phyloP scores from a whole-genome alignment of 2,329 filamentous ascomycete species.

The Paracorniculantispora psalliotae region DNA sequence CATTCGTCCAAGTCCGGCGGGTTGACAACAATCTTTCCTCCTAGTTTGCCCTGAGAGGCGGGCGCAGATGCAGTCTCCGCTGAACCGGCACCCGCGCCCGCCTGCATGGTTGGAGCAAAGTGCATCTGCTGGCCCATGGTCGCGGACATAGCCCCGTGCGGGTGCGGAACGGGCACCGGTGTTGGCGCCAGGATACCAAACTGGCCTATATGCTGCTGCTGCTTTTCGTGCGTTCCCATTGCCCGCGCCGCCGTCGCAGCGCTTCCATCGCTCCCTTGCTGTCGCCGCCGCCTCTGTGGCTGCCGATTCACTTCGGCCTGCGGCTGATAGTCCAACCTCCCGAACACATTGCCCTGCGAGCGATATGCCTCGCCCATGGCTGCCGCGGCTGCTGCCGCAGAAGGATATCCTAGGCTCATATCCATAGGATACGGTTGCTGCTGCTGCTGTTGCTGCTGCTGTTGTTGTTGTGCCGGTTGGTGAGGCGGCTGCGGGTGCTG shows the following conservation, averaged over 20 bases:
- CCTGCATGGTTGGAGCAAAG: background rate
- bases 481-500: constrained; percentile 6
- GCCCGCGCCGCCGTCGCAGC: constrained; percentile 20
- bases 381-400: background rate
- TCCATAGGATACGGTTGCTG: constrained; percentile 11
- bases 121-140: constrained; percentile 5
- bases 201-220: constrained; percentile 27
- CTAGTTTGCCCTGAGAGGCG: constrained; percentile 38
- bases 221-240: constrained; percentile 12
- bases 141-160: background rate
- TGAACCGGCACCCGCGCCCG: constrained; percentile 11
- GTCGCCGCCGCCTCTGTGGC: constrained; percentile 8
- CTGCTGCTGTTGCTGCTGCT: constrained; percentile 19
- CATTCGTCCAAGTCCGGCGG: constrained; percentile 65
- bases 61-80: constrained; percentile 19
- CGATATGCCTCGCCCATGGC: constrained; percentile 9
- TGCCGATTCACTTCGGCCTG: background rate
- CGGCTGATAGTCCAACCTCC: constrained; percentile 8
- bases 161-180: constrained; percentile 16
- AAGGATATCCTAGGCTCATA: background rate
- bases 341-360: constrained; percentile 5
- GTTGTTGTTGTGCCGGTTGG: constrained; percentile 15
- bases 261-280: constrained; percentile 4
- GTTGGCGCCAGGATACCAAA: constrained; percentile 43
- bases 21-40: constrained; percentile 54